Percentiles rank a stretch among this genome's conserved stretches.
Conservation (phyloP, 2,329 filamentous ascomycete genomes). For the Colletotrichum sp. region DNA sequence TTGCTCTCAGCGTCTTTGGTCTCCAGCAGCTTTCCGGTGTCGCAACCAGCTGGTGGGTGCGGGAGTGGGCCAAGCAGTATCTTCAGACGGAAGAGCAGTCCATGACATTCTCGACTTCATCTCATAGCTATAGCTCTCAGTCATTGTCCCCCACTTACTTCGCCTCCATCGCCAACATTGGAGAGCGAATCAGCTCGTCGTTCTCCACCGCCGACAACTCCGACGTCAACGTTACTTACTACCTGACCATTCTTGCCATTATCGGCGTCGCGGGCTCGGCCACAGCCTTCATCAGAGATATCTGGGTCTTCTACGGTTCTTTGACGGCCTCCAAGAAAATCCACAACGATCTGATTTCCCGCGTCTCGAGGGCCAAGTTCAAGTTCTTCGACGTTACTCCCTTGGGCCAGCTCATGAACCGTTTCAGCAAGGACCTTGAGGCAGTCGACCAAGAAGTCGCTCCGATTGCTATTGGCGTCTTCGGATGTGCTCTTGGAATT, state of each 20-base stretch:
- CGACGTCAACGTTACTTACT: constrained; percentile 83
- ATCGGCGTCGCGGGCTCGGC: constrained; percentile 79
- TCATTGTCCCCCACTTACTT: constrained; percentile 42
- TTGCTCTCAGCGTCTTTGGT: constrained; percentile 75
- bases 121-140: constrained; percentile 36
- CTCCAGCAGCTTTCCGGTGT: constrained; percentile 86
- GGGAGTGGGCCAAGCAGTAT: constrained; percentile 94
- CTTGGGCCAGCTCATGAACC: constrained; percentile 94
- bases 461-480: constrained; percentile 80
- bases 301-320: constrained; percentile 91
- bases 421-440: constrained; percentile 97
- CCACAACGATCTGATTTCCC: constrained; percentile 77
- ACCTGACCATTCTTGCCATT: constrained; percentile 79
- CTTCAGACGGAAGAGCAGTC: constrained; percentile 47
- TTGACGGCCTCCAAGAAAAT: constrained; percentile 85
- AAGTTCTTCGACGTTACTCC: constrained; percentile 98
- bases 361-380: constrained; percentile 89
- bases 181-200: constrained; percentile 31
- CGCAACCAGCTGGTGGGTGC: constrained; percentile 92
- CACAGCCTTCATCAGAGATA: constrained; percentile 82
- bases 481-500: constrained; percentile 68
- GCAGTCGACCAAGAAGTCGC: constrained; percentile 95
- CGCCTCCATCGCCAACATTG: constrained; percentile 42
- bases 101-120: constrained; percentile 37
- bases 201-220: constrained; percentile 38